A percentile compares a stretch with the other conserved stretches of the same genome.
Evolutionary conservation across 1,284 basidiomycete genomes (phyloP).

Genomic region (Marasmius fiardii): DNA sequence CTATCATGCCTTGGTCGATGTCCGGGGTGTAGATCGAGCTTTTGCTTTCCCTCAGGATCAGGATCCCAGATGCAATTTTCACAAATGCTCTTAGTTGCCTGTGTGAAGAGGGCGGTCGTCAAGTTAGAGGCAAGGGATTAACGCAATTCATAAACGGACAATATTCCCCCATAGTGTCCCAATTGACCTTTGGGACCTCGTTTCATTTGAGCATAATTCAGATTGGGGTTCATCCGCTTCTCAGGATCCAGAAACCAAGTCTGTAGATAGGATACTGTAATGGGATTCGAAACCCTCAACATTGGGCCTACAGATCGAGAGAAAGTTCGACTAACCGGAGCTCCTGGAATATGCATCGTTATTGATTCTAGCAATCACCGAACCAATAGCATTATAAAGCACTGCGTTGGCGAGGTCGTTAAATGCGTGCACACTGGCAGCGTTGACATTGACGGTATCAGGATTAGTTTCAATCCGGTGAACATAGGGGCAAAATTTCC

Average conservation of each 20-base stretch:
- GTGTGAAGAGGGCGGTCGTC: constrained; percentile 18
- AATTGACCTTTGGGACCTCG: constrained; percentile 54
- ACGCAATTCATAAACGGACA: constrained; percentile 31
- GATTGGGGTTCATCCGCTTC: constrained; percentile 66
- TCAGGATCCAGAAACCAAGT: constrained; percentile 57
- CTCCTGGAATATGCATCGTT: constrained; percentile 27
- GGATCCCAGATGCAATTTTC: constrained; percentile 57
- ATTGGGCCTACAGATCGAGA: background rate
- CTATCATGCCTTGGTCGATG: constrained; percentile 45
- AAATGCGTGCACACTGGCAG: constrained; percentile 42
- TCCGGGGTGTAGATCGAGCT: constrained; percentile 56
- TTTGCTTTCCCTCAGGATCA: constrained; percentile 48
- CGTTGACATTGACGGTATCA: constrained; percentile 54
- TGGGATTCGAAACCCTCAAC: background rate
- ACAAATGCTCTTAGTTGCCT: constrained; percentile 59
- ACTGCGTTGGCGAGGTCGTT: constrained; percentile 56
- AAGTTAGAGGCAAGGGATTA: constrained; percentile 4
- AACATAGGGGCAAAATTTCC: background rate
- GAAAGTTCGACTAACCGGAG: constrained; percentile 24
- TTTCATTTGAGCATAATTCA: constrained; percentile 63
- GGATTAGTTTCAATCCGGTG: constrained; percentile 40
- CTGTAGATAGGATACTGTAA: constrained; percentile 42
- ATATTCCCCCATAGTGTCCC: constrained; percentile 58
- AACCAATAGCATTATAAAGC: constrained; percentile 60
- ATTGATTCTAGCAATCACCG: constrained; percentile 33